Percentiles rank a stretch among this genome's conserved stretches.
Conservation (phyloP, 306 rosid species). For the Begonia loranthoides region DNA sequence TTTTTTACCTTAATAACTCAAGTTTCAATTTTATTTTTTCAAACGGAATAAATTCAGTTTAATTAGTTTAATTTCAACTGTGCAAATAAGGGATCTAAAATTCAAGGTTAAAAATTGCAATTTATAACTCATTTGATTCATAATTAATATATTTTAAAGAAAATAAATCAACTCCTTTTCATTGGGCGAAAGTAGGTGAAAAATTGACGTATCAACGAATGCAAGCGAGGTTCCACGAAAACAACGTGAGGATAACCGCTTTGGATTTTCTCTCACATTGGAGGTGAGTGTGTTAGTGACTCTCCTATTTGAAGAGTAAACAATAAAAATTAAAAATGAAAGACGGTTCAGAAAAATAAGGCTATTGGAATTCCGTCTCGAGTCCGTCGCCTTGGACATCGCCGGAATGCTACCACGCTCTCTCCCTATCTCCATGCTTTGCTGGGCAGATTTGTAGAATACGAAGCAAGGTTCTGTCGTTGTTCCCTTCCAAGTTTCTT, state of each 20-base stretch:
- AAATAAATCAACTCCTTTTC: no score
- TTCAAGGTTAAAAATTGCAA: no score
- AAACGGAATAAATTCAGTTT: no score
- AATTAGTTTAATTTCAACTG: no score
- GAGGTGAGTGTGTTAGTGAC: constrained; percentile 2
- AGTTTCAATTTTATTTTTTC: no score
- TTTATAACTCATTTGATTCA: no score
- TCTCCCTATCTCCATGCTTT: not conserved
- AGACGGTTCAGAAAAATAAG: constrained; percentile 11
- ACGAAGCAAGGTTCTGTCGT: constrained; percentile 12
- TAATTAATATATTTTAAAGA: no score
- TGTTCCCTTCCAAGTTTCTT: constrained; percentile 11
- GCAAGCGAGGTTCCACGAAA: constrained; percentile 14
- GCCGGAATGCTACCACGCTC: not conserved
- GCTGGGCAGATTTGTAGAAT: constrained; percentile 7
- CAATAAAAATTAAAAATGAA: constrained; percentile 1
- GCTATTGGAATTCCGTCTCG: constrained; percentile 28
- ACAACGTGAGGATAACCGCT: constrained; percentile 18
- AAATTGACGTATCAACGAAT: not conserved
- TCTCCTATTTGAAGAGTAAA: constrained; percentile 2
- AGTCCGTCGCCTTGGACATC: constrained; percentile 25
- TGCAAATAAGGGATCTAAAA: no score
- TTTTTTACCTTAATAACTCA: no score
- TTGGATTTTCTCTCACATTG: constrained; percentile 2
- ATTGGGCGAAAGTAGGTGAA: not conserved